Evolutionary conservation across 202 grass and related monocot genomes (phyloP).

Genomic region (Eragrostis tef): DNA sequence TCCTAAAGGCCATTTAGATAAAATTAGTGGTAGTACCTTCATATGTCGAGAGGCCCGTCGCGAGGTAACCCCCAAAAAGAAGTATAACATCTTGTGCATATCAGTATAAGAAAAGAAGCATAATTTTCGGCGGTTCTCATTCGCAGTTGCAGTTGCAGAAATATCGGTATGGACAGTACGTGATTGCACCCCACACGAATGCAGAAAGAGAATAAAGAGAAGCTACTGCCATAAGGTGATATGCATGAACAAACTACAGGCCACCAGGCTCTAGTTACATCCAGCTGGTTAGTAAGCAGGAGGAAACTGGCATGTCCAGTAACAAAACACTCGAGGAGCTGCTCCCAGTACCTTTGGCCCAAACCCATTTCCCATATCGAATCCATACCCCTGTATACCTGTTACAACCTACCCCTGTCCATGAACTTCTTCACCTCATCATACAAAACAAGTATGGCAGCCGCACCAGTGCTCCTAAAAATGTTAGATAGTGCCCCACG

Average conservation of each 20-base stretch:
- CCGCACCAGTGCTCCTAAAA: constrained; percentile 88
- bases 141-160: not conserved
- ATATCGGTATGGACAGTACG: too few species aligned
- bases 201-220: not conserved
- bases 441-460: constrained; percentile 89
- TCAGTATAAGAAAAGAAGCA: too few species aligned
- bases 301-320: constrained; percentile 29
- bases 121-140: not conserved
- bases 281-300: constrained; percentile 38
- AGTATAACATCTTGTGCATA: too few species aligned
- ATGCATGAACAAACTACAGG: not conserved
- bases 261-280: constrained; percentile 31
- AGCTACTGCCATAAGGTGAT: not conserved
- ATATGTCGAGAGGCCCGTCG: too few species aligned
- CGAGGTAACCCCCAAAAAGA: too few species aligned
- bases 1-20: too few species aligned
- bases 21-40: too few species aligned
- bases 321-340: constrained; percentile 51
- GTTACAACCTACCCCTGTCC: constrained; percentile 68
- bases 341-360: constrained; percentile 42
- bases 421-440: constrained; percentile 98
- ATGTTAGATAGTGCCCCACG: constrained; percentile 83
- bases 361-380: constrained; percentile 31
- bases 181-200: not conserved
- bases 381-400: constrained; percentile 37